Conservation (phyloP, 345 rosid species). For the Heritiera littoralis region DNA sequence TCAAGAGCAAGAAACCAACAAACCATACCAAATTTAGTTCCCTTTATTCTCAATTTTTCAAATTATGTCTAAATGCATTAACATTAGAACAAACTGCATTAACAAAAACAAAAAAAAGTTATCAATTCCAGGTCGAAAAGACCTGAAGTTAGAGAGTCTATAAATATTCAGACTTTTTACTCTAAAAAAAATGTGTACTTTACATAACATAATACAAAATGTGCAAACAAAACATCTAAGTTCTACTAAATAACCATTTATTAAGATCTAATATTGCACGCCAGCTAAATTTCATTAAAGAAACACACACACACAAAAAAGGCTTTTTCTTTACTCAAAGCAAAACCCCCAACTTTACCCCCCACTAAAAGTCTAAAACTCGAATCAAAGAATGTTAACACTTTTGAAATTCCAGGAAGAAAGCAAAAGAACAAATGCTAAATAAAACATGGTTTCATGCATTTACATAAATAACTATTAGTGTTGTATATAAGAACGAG, state of each 20-base stretch:
- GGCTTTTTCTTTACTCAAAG: background rate
- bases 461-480: background rate
- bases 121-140: background rate
- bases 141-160: background rate
- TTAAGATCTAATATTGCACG: background rate
- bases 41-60: background rate
- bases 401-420: background rate
- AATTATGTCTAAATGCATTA: background rate
- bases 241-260: background rate
- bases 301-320: background rate
- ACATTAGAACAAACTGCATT: background rate
- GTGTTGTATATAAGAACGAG: background rate
- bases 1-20: conserved; percentile 3
- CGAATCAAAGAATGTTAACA: background rate
- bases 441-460: background rate
- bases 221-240: background rate
- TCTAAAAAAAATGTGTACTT: background rate
- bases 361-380: background rate
- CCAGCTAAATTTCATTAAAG: background rate
- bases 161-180: background rate
- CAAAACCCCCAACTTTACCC: background rate
- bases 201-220: background rate
- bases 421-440: background rate
- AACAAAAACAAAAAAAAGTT: background rate
- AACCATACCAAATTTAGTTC: background rate